These are phyloP conservation scores for Cryomyces antarcticus DNA, from an alignment of 495 filamentous ascomycete species.

Conservation along the genomic window DNA sequence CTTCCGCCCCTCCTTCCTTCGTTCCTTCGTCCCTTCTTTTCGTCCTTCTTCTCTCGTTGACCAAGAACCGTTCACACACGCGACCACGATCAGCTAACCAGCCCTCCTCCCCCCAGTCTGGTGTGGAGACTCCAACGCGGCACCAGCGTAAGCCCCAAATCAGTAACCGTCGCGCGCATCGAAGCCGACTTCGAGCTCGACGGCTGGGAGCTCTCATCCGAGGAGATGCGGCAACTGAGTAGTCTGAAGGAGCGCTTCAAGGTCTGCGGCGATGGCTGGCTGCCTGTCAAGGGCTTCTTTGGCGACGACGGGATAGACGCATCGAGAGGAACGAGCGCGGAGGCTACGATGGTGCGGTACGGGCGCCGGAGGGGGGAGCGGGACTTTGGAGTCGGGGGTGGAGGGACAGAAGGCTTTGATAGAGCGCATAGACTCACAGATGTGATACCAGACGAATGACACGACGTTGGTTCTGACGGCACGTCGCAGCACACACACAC, in stretches of 20 bases:
- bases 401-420: too few relatives aligned
- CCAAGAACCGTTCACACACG: background rate
- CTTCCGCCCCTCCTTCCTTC: too few relatives aligned
- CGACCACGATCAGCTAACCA: background rate
- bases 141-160: conserved; percentile 22
- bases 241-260: conserved; percentile 20
- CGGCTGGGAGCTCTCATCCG: conserved; percentile 17
- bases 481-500: too few relatives aligned
- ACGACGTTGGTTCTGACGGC: too few relatives aligned
- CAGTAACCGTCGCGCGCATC: conserved; percentile 18
- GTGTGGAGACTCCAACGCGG: conserved; percentile 23
- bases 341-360: too few relatives aligned
- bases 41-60: background rate
- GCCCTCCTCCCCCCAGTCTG: conserved; percentile 3
- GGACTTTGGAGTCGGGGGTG: too few relatives aligned
- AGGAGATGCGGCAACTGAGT: conserved; percentile 18
- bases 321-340: too few relatives aligned
- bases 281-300: conserved; percentile 58
- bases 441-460: background rate
- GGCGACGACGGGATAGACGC: conserved; percentile 43
- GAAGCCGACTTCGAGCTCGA: conserved; percentile 21
- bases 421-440: too few relatives aligned
- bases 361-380: too few relatives aligned
- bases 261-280: conserved; percentile 22
- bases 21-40: too few relatives aligned